phyloP scores from a whole-genome alignment of 352 stramenopile species.

The Aphanomyces cochlioides region DNA sequence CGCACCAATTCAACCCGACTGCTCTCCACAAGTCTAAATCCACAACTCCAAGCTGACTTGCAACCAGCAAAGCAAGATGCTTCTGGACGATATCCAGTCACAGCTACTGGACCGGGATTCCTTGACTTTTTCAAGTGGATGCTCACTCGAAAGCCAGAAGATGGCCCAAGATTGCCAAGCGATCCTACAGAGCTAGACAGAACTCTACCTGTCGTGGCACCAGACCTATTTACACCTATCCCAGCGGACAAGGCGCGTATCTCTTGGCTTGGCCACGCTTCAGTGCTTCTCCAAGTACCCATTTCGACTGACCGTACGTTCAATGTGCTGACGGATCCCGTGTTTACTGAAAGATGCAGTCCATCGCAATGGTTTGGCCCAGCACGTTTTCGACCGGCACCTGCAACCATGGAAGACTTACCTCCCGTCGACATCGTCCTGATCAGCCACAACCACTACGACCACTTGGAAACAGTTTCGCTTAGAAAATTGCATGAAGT shows the following conservation, averaged over 20 bases:
- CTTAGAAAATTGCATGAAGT: slow-evolving; percentile 27
- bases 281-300: slow-evolving; percentile 40
- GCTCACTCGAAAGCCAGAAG: not conserved
- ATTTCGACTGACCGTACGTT: slow-evolving; percentile 21
- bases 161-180: slow-evolving; percentile 5
- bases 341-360: slow-evolving; percentile 38
- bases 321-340: slow-evolving; percentile 47
- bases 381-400: slow-evolving; percentile 32
- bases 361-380: slow-evolving; percentile 33
- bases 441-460: slow-evolving; percentile 53
- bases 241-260: slow-evolving; percentile 7
- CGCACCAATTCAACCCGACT: not conserved
- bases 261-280: slow-evolving; percentile 53
- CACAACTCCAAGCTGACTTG: slow-evolving; percentile 5
- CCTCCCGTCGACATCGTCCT: slow-evolving; percentile 41
- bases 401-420: slow-evolving; percentile 35
- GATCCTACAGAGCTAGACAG: slow-evolving; percentile 7
- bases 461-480: slow-evolving; percentile 43
- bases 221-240: slow-evolving; percentile 14
- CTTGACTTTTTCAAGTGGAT: slow-evolving; percentile 15
- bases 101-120: not conserved
- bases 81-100: slow-evolving; percentile 11
- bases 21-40: too few species aligned
- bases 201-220: slow-evolving; percentile 13
- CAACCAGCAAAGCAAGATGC: not conserved